phyloP scores from a whole-genome alignment of 805 yeast genomes.

The Pichia paraexigua region DNA sequence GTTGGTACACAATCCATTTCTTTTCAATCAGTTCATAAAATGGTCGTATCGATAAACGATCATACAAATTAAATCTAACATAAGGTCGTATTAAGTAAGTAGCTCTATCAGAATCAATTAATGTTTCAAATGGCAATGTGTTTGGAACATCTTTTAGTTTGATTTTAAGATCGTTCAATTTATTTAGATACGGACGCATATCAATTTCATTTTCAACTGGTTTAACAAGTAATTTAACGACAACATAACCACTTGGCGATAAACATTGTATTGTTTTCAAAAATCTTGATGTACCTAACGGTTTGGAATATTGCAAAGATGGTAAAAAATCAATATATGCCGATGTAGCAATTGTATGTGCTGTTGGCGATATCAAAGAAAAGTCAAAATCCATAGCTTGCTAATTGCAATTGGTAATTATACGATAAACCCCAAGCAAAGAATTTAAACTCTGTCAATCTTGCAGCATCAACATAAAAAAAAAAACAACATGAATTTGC shows the following conservation, averaged over 20 bases:
- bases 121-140: slow-evolving; percentile 60
- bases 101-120: slow-evolving; percentile 86
- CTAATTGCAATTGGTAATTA: not conserved
- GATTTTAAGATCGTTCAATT: slow-evolving; percentile 29
- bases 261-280: slow-evolving; percentile 78
- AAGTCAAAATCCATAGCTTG: slow-evolving; percentile 58
- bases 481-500: not conserved
- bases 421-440: too few species aligned
- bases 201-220: slow-evolving; percentile 37
- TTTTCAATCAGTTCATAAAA: slow-evolving; percentile 76
- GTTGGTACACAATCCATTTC: slow-evolving; percentile 76
- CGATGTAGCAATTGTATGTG: slow-evolving; percentile 85
- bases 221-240: slow-evolving; percentile 77
- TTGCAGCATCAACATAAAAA: not conserved
- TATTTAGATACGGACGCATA: slow-evolving; percentile 25
- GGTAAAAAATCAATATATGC: slow-evolving; percentile 80
- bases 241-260: slow-evolving; percentile 62
- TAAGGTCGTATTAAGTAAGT: slow-evolving; percentile 83
- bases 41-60: slow-evolving; percentile 79
- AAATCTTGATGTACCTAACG: slow-evolving; percentile 74
- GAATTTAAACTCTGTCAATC: not conserved
- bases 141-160: slow-evolving; percentile 46
- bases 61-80: slow-evolving; percentile 74
- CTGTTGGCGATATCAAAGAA: slow-evolving; percentile 80
- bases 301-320: slow-evolving; percentile 65